Evolutionary conservation across 2,329 filamentous ascomycete genomes (phyloP).

Genomic region (Diaporthe capsici): DNA sequence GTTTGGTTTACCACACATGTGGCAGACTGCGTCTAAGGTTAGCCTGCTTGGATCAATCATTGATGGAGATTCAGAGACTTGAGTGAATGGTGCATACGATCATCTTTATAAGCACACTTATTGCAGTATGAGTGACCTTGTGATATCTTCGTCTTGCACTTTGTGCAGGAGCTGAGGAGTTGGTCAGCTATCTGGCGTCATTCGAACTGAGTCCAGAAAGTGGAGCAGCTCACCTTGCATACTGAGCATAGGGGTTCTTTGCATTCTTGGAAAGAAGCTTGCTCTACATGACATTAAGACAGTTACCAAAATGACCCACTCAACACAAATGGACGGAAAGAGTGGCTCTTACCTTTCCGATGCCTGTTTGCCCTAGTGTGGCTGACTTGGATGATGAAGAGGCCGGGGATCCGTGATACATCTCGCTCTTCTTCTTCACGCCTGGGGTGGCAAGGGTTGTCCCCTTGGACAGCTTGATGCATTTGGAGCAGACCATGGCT

Average conservation of each 20-base stretch:
- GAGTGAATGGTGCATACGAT: constrained; percentile 59
- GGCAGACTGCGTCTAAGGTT: constrained; percentile 61
- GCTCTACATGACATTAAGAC: constrained; percentile 57
- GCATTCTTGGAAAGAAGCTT: constrained; percentile 75
- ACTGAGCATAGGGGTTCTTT: constrained; percentile 76
- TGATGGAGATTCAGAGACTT: constrained; percentile 35
- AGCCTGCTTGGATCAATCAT: background rate
- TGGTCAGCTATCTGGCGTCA: background rate
- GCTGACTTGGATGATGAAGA: constrained; percentile 62
- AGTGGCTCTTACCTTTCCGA: constrained; percentile 66
- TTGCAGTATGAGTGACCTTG: constrained; percentile 73
- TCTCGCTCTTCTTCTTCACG: constrained; percentile 77
- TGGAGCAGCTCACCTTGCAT: constrained; percentile 58
- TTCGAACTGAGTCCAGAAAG: background rate
- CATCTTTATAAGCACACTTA: constrained; percentile 73
- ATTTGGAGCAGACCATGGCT: constrained; percentile 75
- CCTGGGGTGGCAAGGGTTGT: constrained; percentile 74
- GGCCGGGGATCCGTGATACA: constrained; percentile 74
- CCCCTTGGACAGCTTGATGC: constrained; percentile 71
- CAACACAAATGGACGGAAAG: background rate
- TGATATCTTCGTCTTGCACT: constrained; percentile 75
- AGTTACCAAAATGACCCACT: background rate
- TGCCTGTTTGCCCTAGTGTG: constrained; percentile 70
- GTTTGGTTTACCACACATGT: constrained; percentile 74
- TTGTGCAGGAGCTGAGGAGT: constrained; percentile 63